Evolutionary conservation across 352 stramenopile species (phyloP), one percentile per base, ranked within the genome.

Genomic region (Albugo laibachii): DNA sequence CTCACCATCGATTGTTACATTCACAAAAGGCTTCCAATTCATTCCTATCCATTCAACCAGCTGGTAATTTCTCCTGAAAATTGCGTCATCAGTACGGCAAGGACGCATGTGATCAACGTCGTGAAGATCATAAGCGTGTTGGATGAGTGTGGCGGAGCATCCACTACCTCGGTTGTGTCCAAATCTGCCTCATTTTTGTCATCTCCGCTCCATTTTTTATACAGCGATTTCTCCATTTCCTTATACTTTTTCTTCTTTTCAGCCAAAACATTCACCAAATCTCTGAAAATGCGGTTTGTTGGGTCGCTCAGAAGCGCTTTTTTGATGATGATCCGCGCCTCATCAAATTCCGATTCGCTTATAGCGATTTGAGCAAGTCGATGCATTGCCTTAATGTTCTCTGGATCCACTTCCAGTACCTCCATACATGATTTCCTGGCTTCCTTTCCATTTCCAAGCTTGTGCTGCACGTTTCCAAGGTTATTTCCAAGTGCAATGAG

Each of bases 381-480:
- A 46, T 84, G 85, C 57, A 85, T 74, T 48, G 76, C 76, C 58
- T 88, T 88, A 46, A 84, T 55, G 50, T 88, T 88, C 31, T 53
- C 63, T 1, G 49, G 41, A 51, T 88, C 76, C 11, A 88, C 52
- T 56, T 85, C 70, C 39, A 85, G 57, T 42, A 88, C 76, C 47
- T 88, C 76, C 31, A 81, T 62, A 49, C 70, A 83, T 15, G 72
- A 85, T 59, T 85, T 63, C 13, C 65, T 65, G 18, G 76, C 72
- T 50, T 85, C 76, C 52, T 80, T 84, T 53, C 57, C 67, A 58
- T 88, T 69, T 52, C 69, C 59, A 11, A 85, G 54, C 34, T 77
- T 75, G 53, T 78, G 67, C 56, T 88, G 76, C 41, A 88, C 76
- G 41, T 88, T 88, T 39, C 59, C 76, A 13, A 88, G 72, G 49